Percentiles rank a stretch among this genome's conserved stretches.
These are phyloP conservation scores for Geosmithia morbida DNA, from an alignment of 2,329 filamentous ascomycete species.

Conservation along the genomic window DNA sequence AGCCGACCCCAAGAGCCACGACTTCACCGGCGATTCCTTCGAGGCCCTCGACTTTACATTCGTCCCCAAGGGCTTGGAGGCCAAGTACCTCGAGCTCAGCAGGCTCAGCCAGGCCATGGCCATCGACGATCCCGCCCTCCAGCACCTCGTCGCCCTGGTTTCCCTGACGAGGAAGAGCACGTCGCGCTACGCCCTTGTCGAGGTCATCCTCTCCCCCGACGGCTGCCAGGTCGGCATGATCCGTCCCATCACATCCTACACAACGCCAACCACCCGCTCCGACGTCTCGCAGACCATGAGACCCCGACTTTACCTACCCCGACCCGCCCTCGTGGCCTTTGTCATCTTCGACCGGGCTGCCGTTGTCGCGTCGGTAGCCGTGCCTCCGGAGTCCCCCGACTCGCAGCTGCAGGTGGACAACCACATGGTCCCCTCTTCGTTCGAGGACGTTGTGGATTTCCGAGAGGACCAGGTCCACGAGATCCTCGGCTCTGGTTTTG, in stretches of 20 bases:
- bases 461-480: constrained; percentile 49
- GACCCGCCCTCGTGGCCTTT: constrained; percentile 67
- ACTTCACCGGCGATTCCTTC: constrained; percentile 42
- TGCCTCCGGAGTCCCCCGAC: constrained; percentile 55
- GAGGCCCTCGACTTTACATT: constrained; percentile 72
- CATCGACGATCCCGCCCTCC: constrained; percentile 34
- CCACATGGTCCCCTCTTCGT: constrained; percentile 48
- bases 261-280: constrained; percentile 30
- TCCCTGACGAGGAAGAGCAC: constrained; percentile 36
- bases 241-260: constrained; percentile 53
- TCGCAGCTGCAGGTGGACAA: constrained; percentile 59
- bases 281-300: constrained; percentile 19
- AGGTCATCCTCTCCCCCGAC: constrained; percentile 45
- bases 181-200: constrained; percentile 61
- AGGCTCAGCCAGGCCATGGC: constrained; percentile 34
- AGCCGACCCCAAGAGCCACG: constrained; percentile 30
- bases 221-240: constrained; percentile 46
- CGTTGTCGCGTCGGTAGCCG: constrained; percentile 59
- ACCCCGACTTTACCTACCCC: constrained; percentile 64
- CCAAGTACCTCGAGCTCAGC: constrained; percentile 33
- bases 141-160: constrained; percentile 48
- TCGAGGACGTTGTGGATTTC: constrained; percentile 80
- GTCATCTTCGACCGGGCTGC: constrained; percentile 67
- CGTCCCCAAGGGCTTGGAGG: constrained; percentile 36
- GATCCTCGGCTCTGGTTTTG: constrained; percentile 48